These are phyloP conservation scores for Venturiaceae sp. DNA, from an alignment of 2,329 filamentous ascomycete genomes.

Conservation along the genomic window DNA sequence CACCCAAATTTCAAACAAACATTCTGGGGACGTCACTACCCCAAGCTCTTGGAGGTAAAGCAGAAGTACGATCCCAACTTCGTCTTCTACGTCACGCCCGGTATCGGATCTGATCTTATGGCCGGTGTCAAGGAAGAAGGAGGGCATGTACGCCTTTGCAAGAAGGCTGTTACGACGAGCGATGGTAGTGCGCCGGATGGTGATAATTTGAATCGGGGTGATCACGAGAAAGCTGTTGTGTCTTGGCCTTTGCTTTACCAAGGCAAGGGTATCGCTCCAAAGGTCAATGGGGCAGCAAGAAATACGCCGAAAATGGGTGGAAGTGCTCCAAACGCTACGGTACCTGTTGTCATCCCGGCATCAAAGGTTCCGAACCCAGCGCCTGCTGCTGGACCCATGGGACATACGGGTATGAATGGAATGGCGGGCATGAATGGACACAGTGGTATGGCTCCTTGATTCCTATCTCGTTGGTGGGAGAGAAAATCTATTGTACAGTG, in stretches of 20 bases:
- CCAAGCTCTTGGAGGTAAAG: slow-evolving; percentile 1
- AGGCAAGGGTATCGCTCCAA: not conserved
- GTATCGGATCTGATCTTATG: slow-evolving; percentile 3
- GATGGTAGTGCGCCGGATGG: not conserved
- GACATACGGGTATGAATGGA: too few relatives aligned
- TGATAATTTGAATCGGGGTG: not conserved
- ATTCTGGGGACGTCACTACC: slow-evolving; percentile 7
- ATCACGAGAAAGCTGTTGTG: not conserved
- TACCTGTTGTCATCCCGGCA: not conserved
- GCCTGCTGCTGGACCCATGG: not conserved
- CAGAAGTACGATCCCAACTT: slow-evolving; percentile 4
- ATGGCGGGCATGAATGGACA: too few relatives aligned
- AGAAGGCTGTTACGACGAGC: not conserved
- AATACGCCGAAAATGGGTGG: not conserved
- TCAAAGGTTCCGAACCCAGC: not conserved
- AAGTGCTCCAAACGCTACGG: not conserved
- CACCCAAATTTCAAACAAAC: slow-evolving; percentile 4
- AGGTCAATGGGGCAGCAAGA: not conserved
- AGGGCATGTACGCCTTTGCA: not conserved
- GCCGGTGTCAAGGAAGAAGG: not conserved
- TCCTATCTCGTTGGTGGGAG: too few relatives aligned
- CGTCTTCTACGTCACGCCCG: slow-evolving; percentile 10
- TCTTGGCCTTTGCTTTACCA: not conserved
- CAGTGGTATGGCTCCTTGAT: too few relatives aligned
- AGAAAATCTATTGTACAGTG: too few relatives aligned